phyloP scores from a whole-genome alignment of 495 filamentous ascomycete genomes.

The Tetracladium setigerum region DNA sequence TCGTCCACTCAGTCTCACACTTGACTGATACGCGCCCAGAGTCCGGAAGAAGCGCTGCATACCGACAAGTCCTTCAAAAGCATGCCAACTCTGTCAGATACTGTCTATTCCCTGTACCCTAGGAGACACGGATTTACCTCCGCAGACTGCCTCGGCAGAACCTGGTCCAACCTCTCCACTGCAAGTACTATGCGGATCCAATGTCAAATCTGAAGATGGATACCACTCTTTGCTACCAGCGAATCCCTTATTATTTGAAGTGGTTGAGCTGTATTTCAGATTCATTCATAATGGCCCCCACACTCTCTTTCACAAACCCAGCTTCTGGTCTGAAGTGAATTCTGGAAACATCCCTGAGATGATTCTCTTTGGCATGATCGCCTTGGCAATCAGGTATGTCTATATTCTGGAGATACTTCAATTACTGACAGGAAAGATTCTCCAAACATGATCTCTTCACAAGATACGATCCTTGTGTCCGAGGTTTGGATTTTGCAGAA shows the following conservation, averaged over 20 bases:
- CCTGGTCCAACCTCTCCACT: background rate
- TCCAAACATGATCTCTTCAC: no score
- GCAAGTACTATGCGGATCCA: background rate
- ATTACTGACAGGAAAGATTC: no score
- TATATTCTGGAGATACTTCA: no score
- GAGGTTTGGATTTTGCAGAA: background rate
- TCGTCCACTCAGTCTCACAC: background rate
- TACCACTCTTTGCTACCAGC: background rate
- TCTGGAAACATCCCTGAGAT: background rate
- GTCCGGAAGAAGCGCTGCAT: background rate
- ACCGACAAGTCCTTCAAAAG: background rate
- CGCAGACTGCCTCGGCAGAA: background rate
- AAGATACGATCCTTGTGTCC: no score
- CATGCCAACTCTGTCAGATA: background rate
- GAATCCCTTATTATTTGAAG: background rate
- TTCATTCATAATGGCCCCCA: constrained; percentile 4
- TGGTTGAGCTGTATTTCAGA: constrained; percentile 2
- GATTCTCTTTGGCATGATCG: background rate
- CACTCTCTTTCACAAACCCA: constrained; percentile 4
- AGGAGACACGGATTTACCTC: background rate
- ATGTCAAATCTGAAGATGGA: background rate
- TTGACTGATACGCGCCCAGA: background rate
- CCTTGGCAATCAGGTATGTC: background rate
- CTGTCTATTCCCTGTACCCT: constrained; percentile 4
- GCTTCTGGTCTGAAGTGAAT: background rate